Conservation (phyloP, 495 filamentous ascomycete species). For the Penicillium coffeae region DNA sequence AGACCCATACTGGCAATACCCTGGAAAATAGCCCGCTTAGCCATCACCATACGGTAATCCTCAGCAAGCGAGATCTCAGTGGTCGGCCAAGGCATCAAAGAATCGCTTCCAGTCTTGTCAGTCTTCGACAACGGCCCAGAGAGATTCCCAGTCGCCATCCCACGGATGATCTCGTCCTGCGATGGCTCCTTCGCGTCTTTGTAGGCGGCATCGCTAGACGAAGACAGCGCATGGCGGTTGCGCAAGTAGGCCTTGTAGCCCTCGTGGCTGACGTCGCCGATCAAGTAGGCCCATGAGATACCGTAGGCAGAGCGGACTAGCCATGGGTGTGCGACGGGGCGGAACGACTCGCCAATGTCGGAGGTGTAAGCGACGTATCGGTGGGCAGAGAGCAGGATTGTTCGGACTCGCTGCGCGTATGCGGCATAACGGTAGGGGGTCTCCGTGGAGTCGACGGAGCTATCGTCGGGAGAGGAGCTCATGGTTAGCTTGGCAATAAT, state of each 20-base stretch:
- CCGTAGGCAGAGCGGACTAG: conserved; percentile 81
- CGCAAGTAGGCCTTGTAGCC: conserved; percentile 91
- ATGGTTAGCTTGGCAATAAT: conserved; percentile 13
- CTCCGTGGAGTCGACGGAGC: conserved; percentile 77
- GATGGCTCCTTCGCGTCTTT: conserved; percentile 35
- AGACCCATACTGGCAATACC: conserved; percentile 86
- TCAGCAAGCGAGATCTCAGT: conserved; percentile 68
- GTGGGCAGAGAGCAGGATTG: conserved; percentile 84
- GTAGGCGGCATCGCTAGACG: conserved; percentile 36
- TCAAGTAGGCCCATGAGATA: conserved; percentile 86
- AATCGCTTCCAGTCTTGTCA: not conserved
- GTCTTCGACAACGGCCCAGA: conserved; percentile 10
- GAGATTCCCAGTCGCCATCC: conserved; percentile 41
- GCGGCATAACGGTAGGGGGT: conserved; percentile 85
- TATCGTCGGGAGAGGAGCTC: conserved; percentile 27
- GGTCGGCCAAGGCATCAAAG: conserved; percentile 29
- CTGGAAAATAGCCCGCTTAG: conserved; percentile 86
- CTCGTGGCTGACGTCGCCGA: conserved; percentile 88
- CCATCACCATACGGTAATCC: conserved; percentile 89
- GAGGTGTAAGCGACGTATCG: conserved; percentile 97
- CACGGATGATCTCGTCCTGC: conserved; percentile 27
- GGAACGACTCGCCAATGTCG: conserved; percentile 95
- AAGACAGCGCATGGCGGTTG: conserved; percentile 58
- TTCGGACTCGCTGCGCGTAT: conserved; percentile 82
- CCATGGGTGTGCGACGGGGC: conserved; percentile 82